Percentiles rank a stretch among this genome's conserved stretches.
Conservation (phyloP, 1,284 basidiomycete genomes). For the Irpex rosettiformis region DNA sequence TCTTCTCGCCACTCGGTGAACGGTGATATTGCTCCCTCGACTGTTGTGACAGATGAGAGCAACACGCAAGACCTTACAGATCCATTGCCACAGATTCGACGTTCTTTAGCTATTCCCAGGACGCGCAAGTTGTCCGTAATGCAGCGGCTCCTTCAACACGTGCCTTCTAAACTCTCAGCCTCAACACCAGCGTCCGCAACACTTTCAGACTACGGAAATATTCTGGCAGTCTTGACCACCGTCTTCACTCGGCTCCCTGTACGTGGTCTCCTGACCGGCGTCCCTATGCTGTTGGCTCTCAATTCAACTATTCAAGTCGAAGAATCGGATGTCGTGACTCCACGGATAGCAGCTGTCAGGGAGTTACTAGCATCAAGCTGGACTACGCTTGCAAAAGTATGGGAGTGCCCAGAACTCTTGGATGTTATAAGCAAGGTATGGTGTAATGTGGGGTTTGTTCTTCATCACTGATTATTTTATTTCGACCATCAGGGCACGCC, state of each 20-base stretch:
- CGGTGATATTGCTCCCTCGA: slow-evolving; percentile 10
- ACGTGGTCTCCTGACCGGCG: slow-evolving; percentile 69
- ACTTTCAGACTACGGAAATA: slow-evolving; percentile 75
- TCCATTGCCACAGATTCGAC: slow-evolving; percentile 35
- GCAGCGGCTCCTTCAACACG: slow-evolving; percentile 43
- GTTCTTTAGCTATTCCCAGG: slow-evolving; percentile 46
- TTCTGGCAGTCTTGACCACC: slow-evolving; percentile 67
- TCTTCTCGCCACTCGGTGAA: slow-evolving; percentile 37
- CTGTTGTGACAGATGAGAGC: slow-evolving; percentile 10
- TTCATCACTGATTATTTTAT: slow-evolving; percentile 7
- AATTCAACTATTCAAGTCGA: slow-evolving; percentile 52
- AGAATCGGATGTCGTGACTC: slow-evolving; percentile 33
- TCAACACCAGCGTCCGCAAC: slow-evolving; percentile 53
- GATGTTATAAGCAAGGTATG: slow-evolving; percentile 56
- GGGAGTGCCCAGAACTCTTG: slow-evolving; percentile 59
- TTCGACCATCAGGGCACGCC: slow-evolving; percentile 16
- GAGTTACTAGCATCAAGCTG: slow-evolving; percentile 67
- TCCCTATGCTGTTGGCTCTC: slow-evolving; percentile 85
- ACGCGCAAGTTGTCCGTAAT: slow-evolving; percentile 54
- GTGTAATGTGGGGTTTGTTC: slow-evolving; percentile 10
- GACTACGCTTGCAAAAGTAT: slow-evolving; percentile 66
- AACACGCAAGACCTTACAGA: slow-evolving; percentile 12
- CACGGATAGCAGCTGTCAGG: slow-evolving; percentile 56
- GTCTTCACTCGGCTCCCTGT: slow-evolving; percentile 71
- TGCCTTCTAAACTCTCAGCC: slow-evolving; percentile 39